A percentile compares a stretch with the other conserved stretches of the same genome.
These are phyloP conservation scores for Phytophthora tentaculata DNA, from an alignment of 352 stramenopile species.

Conservation along the genomic window DNA sequence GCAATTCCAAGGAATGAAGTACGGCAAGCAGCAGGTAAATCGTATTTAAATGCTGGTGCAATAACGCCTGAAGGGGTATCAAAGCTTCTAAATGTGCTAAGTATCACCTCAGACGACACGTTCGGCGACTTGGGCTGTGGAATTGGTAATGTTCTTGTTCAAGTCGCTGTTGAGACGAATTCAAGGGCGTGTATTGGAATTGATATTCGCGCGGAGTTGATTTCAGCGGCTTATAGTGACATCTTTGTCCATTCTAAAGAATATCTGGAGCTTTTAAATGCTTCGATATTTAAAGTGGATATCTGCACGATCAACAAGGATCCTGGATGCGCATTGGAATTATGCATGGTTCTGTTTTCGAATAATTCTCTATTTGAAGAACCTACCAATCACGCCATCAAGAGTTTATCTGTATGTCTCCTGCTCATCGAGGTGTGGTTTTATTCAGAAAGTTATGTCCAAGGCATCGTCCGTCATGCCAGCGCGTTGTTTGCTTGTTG, in stretches of 20 bases:
- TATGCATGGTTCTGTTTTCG: neutral
- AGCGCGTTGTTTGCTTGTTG: neutral
- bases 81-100: neutral
- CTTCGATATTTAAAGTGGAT: neutral
- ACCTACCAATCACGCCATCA: neutral
- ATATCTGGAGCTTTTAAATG: neutral
- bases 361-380: neutral
- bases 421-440: neutral
- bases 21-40: neutral
- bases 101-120: neutral
- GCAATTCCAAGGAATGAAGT: neutral
- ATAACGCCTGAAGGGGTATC: neutral
- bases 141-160: neutral
- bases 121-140: neutral
- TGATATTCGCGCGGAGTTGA: neutral
- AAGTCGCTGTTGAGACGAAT: neutral
- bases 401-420: neutral
- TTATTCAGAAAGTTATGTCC: neutral
- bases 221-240: neutral
- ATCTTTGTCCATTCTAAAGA: neutral
- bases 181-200: neutral
- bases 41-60: neutral
- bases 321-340: neutral
- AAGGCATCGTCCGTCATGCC: neutral
- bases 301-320: neutral